Evolutionary conservation across 2,329 filamentous ascomycete species (phyloP).

Genomic region (Monosporascus sp.): DNA sequence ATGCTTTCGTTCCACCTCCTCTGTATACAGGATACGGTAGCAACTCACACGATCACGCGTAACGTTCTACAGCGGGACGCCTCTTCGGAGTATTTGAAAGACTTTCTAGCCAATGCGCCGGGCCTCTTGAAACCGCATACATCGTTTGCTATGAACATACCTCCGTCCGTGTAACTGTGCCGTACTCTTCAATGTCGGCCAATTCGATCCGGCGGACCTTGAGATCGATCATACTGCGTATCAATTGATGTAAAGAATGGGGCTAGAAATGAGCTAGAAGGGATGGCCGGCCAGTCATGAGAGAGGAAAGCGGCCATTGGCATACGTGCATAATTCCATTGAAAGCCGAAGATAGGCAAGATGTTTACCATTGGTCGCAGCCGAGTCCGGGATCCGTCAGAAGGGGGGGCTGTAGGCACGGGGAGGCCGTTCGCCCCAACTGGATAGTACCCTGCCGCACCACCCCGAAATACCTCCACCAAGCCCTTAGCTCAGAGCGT

Average conservation of each 20-base stretch:
- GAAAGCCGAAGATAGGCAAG: not conserved
- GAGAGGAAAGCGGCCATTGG: not conserved
- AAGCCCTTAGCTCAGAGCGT: too few relatives aligned
- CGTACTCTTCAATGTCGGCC: too few relatives aligned
- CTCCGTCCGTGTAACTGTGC: not conserved
- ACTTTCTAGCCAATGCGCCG: not conserved
- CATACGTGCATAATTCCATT: too few relatives aligned
- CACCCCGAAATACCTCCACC: too few relatives aligned
- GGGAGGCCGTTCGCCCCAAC: too few relatives aligned
- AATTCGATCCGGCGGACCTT: too few relatives aligned
- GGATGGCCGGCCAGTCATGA: not conserved
- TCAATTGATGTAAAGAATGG: not conserved
- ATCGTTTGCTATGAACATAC: too few relatives aligned
- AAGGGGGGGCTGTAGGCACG: too few relatives aligned
- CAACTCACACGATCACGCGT: not conserved
- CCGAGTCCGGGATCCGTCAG: not conserved
- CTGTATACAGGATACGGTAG: too few relatives aligned
- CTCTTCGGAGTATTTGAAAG: not conserved
- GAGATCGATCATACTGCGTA: too few relatives aligned
- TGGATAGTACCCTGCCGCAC: too few relatives aligned
- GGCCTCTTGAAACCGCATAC: not conserved
- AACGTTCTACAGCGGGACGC: not conserved
- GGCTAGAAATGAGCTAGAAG: not conserved
- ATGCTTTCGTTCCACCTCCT: too few relatives aligned
- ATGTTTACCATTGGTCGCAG: not conserved